Conservation (phyloP, 306 rosid genomes). For the Cajanus cajan region DNA sequence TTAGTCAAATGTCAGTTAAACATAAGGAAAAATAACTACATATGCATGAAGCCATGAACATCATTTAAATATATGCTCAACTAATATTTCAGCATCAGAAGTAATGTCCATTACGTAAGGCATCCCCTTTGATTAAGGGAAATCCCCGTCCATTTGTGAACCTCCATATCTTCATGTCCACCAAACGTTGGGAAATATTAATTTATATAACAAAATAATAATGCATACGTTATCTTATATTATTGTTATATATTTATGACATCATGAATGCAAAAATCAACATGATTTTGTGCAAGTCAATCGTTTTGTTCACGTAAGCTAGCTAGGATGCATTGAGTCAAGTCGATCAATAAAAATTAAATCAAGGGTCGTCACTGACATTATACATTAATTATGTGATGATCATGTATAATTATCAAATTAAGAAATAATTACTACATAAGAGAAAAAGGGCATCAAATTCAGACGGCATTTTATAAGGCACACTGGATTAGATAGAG, state of each 20-base stretch:
- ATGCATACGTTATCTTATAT: background rate
- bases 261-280: background rate
- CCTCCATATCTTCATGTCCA: background rate
- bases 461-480: conserved; percentile 21
- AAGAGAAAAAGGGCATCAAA: background rate
- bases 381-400: background rate
- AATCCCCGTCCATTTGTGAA: background rate
- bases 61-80: background rate
- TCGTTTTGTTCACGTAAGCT: background rate
- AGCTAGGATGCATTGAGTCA: no score
- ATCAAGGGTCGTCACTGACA: background rate
- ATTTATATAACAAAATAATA: background rate
- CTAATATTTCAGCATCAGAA: background rate
- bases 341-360: no score
- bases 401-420: background rate
- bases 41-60: background rate
- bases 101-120: background rate
- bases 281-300: background rate
- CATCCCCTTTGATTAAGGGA: conserved; percentile 1
- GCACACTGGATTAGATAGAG: background rate
- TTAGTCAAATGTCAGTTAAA: no score
- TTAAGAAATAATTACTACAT: background rate
- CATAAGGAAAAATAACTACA: background rate
- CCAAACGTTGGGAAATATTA: background rate
- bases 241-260: background rate